Percentiles rank a stretch among this genome's conserved stretches.
Conservation (phyloP, 2,329 filamentous ascomycete genomes). For the Periconia macrospinosa region DNA sequence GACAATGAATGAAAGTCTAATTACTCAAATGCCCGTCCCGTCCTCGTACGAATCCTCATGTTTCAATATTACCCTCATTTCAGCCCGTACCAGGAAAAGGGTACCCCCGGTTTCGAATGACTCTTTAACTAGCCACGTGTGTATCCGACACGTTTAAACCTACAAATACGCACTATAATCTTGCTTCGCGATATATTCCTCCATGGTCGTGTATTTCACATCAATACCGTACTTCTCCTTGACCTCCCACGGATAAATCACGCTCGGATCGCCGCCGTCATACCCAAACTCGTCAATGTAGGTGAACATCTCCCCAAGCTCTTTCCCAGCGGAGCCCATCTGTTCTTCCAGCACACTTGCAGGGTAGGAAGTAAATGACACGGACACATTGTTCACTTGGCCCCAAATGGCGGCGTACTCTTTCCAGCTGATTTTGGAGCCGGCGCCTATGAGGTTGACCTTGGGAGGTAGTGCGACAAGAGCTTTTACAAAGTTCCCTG, state of each 20-base stretch:
- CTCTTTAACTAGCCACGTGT: not conserved
- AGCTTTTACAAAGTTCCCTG: conserved; percentile 24
- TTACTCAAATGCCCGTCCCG: no score
- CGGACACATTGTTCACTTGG: conserved; percentile 17
- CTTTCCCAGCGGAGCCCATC: conserved; percentile 26
- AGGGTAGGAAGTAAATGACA: conserved; percentile 16
- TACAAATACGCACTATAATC: conserved; percentile 21
- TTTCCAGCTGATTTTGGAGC: conserved; percentile 21
- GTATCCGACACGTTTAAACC: not conserved
- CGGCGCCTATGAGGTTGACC: conserved; percentile 27
- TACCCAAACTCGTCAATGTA: conserved; percentile 43
- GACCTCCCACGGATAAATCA: conserved; percentile 33
- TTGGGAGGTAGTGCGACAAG: conserved; percentile 25
- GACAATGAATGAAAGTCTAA: no score
- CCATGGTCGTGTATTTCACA: conserved; percentile 21
- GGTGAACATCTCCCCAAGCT: conserved; percentile 36
- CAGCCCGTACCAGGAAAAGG: no score
- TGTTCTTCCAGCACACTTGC: conserved; percentile 20
- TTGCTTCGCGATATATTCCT: conserved; percentile 27
- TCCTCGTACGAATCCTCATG: no score
- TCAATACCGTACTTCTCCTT: conserved; percentile 16
- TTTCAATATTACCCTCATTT: no score
- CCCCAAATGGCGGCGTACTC: conserved; percentile 28
- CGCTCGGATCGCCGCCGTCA: conserved; percentile 35
- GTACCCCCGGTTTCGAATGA: no score